Percentiles rank a stretch among this genome's conserved stretches.
phyloP scores from a whole-genome alignment of 2,329 filamentous ascomycete genomes.

The Tolypocladium guangdongense region DNA sequence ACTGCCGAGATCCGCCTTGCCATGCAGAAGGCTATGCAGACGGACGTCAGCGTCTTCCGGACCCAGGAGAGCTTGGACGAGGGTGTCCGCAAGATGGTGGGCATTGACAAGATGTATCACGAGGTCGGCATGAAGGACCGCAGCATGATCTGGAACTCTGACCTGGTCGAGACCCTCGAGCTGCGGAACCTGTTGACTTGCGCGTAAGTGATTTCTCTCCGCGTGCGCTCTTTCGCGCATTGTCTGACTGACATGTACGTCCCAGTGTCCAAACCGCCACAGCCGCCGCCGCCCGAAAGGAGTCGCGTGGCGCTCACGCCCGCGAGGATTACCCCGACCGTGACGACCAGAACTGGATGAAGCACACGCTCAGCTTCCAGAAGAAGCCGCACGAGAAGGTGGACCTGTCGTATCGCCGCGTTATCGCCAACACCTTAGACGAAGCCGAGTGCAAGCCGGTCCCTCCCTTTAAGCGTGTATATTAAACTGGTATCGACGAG shows the following conservation, averaged over 20 bases:
- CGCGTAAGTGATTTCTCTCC: constrained; percentile 49
- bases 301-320: constrained; percentile 93
- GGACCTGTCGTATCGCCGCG: constrained; percentile 75
- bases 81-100: constrained; percentile 77
- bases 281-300: constrained; percentile 86
- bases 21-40: constrained; percentile 99
- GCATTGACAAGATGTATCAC: constrained; percentile 69
- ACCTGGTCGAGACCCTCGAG: constrained; percentile 92
- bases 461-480: constrained; percentile 90
- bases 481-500: constrained; percentile 38
- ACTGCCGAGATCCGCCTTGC: constrained; percentile 79
- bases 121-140: constrained; percentile 94
- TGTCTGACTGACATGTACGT: not conserved
- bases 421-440: constrained; percentile 75
- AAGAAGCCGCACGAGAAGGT: constrained; percentile 81
- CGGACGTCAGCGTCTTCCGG: constrained; percentile 92
- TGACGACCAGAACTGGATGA: constrained; percentile 97
- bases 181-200: constrained; percentile 92
- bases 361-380: constrained; percentile 96
- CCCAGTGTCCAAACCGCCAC: constrained; percentile 76
- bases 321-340: constrained; percentile 94
- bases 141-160: constrained; percentile 99
- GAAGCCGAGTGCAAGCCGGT: constrained; percentile 94
- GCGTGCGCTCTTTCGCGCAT: not conserved
- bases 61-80: constrained; percentile 89